Percentiles rank a stretch among this genome's conserved stretches.
Conservation (phyloP, 192 early-diverging fungal genomes). For the Dispira simplex region DNA sequence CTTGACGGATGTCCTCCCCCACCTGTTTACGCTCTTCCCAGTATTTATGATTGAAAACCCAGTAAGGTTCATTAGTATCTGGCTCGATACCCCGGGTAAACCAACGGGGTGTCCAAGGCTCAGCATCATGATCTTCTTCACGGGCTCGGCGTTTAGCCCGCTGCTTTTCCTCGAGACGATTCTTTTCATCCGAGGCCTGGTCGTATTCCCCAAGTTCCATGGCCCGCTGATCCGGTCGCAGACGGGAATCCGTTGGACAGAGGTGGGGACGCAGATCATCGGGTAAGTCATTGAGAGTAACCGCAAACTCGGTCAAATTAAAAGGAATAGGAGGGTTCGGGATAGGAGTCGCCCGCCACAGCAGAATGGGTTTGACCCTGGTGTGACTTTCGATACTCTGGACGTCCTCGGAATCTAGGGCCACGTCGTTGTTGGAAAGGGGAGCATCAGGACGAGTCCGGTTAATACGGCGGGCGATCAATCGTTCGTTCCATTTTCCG, state of each 20-base stretch:
- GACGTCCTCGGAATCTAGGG: constrained; percentile 1
- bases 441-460: constrained; percentile 9
- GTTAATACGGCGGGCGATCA: constrained; percentile 32
- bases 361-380: constrained; percentile 27
- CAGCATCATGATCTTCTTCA: constrained; percentile 36
- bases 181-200: constrained; percentile 54
- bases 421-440: constrained; percentile 20
- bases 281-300: constrained; percentile 58
- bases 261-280: constrained; percentile 35
- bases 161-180: constrained; percentile 60
- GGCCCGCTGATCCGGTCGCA: constrained; percentile 70
- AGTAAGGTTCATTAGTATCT: constrained; percentile 49
- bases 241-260: constrained; percentile 68
- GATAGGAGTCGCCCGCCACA: constrained; percentile 44
- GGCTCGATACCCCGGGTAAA: constrained; percentile 49
- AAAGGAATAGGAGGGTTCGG: constrained; percentile 38
- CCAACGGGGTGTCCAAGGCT: constrained; percentile 56
- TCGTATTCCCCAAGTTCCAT: constrained; percentile 78
- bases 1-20: constrained; percentile 7
- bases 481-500: constrained; percentile 48
- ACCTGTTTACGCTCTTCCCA: constrained; percentile 46
- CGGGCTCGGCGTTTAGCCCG: constrained; percentile 37
- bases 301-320: constrained; percentile 61
- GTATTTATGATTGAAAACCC: constrained; percentile 51
- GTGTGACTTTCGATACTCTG: not conserved